phyloP scores from a whole-genome alignment of 257 asterid genomes.

The Solanum habrochaites region DNA sequence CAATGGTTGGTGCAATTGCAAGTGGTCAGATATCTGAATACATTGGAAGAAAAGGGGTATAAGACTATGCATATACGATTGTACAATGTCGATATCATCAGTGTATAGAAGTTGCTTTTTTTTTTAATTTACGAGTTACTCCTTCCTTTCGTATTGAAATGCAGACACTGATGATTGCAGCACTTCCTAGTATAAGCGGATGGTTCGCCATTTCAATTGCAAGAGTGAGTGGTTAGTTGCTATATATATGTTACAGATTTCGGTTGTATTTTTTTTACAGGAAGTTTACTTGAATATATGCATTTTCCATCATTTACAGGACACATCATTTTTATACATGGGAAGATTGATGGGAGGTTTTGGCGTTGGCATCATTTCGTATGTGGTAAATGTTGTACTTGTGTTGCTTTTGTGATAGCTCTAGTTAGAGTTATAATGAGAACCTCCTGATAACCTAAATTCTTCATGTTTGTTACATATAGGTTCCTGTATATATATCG shows the following conservation, averaged over 20 bases:
- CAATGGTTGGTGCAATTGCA: conserved; percentile 88
- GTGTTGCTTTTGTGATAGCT: not conserved
- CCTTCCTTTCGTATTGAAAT: not conserved
- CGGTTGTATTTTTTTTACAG: not conserved
- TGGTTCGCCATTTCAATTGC: conserved; percentile 87
- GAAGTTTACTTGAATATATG: not conserved
- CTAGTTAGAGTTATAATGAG: not conserved
- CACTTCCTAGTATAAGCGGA: conserved; percentile 74
- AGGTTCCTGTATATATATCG: conserved; percentile 91
- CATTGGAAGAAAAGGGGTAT: conserved; percentile 88
- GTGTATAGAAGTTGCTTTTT: not conserved
- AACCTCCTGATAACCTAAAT: not conserved
- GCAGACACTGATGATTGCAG: conserved; percentile 81
- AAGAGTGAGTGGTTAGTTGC: conserved; percentile 29
- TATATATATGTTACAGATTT: not conserved
- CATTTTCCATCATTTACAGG: conserved; percentile 18
- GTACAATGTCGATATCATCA: not conserved
- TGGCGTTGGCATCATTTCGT: conserved; percentile 86
- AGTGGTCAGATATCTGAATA: conserved; percentile 86
- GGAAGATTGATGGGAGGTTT: conserved; percentile 85
- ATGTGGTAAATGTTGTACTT: conserved; percentile 40
- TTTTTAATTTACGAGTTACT: not conserved
- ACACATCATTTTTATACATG: conserved; percentile 75
- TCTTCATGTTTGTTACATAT: not conserved
- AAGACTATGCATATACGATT: not conserved